Conservation (phyloP, 225 moss, liverwort and hornwort genomes). For the Pseudoscleropodium purum region DNA sequence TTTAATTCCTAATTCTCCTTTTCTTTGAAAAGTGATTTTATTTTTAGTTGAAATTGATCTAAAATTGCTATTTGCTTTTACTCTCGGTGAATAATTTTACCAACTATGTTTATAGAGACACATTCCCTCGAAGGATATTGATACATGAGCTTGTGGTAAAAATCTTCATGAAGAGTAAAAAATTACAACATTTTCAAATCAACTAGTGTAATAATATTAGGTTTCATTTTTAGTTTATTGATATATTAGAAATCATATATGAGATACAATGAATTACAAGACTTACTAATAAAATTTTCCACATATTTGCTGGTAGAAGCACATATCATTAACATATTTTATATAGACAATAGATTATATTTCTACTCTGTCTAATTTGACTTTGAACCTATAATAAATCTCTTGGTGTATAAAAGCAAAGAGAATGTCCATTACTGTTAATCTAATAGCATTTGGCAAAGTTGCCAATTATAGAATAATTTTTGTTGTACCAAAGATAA, state of each 20-base stretch:
- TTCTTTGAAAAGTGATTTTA: background rate
- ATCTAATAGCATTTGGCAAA: background rate
- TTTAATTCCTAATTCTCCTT: background rate
- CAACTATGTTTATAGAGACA: accelerated
- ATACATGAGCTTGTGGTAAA: background rate
- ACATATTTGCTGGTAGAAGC: accelerated
- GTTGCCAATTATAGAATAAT: background rate
- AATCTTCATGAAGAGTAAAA: background rate
- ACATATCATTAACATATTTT: background rate
- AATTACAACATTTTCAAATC: background rate
- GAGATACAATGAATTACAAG: background rate
- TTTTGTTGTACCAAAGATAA: background rate
- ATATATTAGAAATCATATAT: background rate
- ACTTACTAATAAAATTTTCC: too few species aligned
- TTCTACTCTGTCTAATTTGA: background rate
- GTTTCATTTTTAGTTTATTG: background rate
- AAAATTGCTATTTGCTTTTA: background rate
- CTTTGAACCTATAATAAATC: accelerated
- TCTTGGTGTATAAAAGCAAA: background rate
- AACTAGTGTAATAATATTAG: background rate
- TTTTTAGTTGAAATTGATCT: background rate
- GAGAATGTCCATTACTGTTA: background rate
- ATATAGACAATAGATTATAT: background rate
- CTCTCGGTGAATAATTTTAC: background rate
- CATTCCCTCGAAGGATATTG: background rate